Conservation (phyloP, 2,329 filamentous ascomycete species). For the Phialocephala sp. region DNA sequence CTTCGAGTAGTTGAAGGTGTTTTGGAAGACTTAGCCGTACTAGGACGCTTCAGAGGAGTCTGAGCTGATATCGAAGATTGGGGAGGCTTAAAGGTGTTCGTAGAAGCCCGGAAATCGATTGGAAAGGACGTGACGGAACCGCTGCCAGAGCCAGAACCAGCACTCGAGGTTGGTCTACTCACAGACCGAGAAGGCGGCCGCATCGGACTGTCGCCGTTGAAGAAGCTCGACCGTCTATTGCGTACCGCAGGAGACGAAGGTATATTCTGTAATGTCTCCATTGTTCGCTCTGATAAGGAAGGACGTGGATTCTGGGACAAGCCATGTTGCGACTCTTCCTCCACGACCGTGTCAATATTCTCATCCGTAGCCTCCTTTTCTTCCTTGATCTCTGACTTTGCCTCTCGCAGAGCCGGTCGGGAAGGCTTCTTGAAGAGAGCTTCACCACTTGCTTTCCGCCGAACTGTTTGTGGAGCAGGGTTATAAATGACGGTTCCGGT, state of each 20-base stretch:
- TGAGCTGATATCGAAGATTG: conserved; percentile 49
- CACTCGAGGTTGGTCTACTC: conserved; percentile 62
- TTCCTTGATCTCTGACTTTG: conserved; percentile 11
- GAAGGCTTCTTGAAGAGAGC: conserved; percentile 34
- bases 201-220: conserved; percentile 64
- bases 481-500: conserved; percentile 26
- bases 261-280: conserved; percentile 80
- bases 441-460: conserved; percentile 31
- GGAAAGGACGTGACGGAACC: conserved; percentile 44
- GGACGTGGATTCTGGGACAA: conserved; percentile 42
- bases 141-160: conserved; percentile 52
- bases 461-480: conserved; percentile 23
- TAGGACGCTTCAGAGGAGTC: conserved; percentile 48
- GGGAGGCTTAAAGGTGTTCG: conserved; percentile 51
- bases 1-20: conserved; percentile 42
- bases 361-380: conserved; percentile 23
- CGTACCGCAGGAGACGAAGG: conserved; percentile 77
- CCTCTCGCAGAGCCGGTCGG: conserved; percentile 23
- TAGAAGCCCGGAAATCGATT: conserved; percentile 51
- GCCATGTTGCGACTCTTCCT: conserved; percentile 22
- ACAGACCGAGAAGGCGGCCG: conserved; percentile 55
- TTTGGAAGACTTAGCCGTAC: conserved; percentile 46
- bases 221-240: conserved; percentile 74
- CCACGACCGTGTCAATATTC: conserved; percentile 23
- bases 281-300: conserved; percentile 82